phyloP scores from a whole-genome alignment of 2,329 filamentous ascomycete genomes.

The Neopestalotiopsis sp. region DNA sequence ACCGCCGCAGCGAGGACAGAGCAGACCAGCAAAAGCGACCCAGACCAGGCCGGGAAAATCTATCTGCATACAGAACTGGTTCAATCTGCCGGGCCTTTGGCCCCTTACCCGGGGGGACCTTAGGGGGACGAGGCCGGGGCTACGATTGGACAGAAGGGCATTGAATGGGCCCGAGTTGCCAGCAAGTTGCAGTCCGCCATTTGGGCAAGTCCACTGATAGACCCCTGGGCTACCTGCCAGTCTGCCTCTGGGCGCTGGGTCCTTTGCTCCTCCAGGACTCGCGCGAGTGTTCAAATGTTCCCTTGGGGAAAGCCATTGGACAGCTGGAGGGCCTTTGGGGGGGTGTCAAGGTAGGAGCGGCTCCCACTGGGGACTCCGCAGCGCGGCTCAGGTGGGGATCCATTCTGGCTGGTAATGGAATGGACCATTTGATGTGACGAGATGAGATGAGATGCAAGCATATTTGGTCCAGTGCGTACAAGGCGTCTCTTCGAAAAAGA shows the following conservation, averaged over 20 bases:
- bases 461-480: background rate
- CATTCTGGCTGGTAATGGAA: background rate
- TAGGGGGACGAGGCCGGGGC: background rate
- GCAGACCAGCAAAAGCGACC: background rate
- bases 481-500: background rate
- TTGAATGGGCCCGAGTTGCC: conserved; percentile 6
- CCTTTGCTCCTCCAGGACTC: background rate
- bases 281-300: background rate
- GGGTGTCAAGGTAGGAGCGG: background rate
- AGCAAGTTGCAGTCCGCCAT: conserved; percentile 7
- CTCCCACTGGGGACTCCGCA: background rate
- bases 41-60: background rate
- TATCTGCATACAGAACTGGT: background rate
- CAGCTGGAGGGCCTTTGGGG: background rate
- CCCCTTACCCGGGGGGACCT: background rate
- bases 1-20: conserved; percentile 7
- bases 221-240: background rate
- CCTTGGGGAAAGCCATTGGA: too few relatives aligned
- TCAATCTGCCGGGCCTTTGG: conserved; percentile 10
- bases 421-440: background rate
- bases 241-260: background rate
- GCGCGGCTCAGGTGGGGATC: background rate
- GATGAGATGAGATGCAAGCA: background rate
- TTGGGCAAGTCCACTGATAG: conserved; percentile 11
- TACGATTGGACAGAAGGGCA: conserved; percentile 7